Evolutionary conservation across 2,329 filamentous ascomycete species (phyloP).

Genomic region (Ophiocordyceps polyrhachis-furcata): DNA sequence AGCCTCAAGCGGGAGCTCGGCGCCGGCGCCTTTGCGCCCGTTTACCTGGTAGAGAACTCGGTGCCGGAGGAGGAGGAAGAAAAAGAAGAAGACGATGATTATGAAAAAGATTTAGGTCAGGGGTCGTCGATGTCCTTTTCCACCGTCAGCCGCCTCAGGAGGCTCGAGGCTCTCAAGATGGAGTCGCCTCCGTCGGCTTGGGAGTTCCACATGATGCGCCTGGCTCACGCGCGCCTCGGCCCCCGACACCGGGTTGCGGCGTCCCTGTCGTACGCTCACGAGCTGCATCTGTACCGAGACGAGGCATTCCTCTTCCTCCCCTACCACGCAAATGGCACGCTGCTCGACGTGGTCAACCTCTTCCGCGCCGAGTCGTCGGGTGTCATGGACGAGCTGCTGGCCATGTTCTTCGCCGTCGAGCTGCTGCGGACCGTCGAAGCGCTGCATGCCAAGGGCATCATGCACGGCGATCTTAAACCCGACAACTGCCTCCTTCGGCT

Average conservation of each 20-base stretch:
- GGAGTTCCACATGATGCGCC: slow-evolving; percentile 93
- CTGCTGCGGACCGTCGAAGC: slow-evolving; percentile 78
- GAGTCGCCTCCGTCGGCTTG: slow-evolving; percentile 75
- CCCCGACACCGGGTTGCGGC: slow-evolving; percentile 51
- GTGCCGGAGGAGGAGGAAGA: slow-evolving; percentile 20
- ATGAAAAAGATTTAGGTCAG: too few relatives aligned
- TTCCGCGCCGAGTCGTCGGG: slow-evolving; percentile 53
- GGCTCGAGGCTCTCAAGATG: slow-evolving; percentile 81
- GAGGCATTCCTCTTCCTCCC: slow-evolving; percentile 83
- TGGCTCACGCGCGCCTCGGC: slow-evolving; percentile 58
- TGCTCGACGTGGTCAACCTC: slow-evolving; percentile 87
- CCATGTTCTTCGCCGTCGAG: slow-evolving; percentile 92
- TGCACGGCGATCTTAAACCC: slow-evolving; percentile 88
- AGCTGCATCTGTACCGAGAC: slow-evolving; percentile 79
- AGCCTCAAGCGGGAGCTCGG: slow-evolving; percentile 72
- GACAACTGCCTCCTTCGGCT: slow-evolving; percentile 90
- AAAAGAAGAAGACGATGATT: too few relatives aligned
- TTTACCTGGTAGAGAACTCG: slow-evolving; percentile 76
- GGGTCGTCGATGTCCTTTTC: slow-evolving; percentile 17
- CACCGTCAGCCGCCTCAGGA: slow-evolving; percentile 32
- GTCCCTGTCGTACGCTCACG: slow-evolving; percentile 67
- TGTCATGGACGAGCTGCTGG: slow-evolving; percentile 75
- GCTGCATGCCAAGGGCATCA: slow-evolving; percentile 57
- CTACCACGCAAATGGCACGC: slow-evolving; percentile 72
- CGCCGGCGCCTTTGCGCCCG: slow-evolving; percentile 83